Conservation (phyloP, 331 rosid species). For the Quercus phellos region DNA sequence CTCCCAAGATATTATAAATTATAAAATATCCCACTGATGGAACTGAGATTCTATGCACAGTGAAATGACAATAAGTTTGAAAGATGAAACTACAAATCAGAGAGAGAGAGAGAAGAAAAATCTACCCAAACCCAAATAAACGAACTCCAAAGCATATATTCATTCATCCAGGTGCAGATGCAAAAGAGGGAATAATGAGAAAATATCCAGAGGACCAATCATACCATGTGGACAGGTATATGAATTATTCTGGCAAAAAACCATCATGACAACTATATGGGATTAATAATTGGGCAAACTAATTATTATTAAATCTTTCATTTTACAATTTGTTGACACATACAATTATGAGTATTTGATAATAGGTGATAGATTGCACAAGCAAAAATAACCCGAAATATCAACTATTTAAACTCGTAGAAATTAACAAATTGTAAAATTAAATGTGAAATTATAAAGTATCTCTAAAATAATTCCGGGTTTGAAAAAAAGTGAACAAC, state of each 20-base stretch:
- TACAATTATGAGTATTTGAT: rapidly evolving
- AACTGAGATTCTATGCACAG: neutral
- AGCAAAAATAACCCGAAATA: too few species aligned
- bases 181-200: slow-evolving; percentile 2
- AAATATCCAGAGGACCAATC: neutral
- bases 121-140: neutral
- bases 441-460: rapidly evolving
- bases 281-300: neutral
- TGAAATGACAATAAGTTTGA: neutral
- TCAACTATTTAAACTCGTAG: rapidly evolving
- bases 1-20: too few species aligned
- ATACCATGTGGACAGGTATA: slow-evolving; percentile 9
- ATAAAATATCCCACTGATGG: neutral
- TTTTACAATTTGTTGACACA: too few species aligned
- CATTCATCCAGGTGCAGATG: neutral
- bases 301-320: too few species aligned
- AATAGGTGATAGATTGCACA: too few species aligned
- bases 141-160: neutral
- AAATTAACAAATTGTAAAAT: too few species aligned
- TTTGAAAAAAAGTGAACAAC: neutral
- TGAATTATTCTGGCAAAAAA: slow-evolving; percentile 2
- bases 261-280: neutral
- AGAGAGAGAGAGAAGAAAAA: neutral
- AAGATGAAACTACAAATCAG: neutral
- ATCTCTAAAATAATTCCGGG: too few species aligned